Conservation (phyloP, 2,329 filamentous ascomycete genomes). For the Didymella lethalis region DNA sequence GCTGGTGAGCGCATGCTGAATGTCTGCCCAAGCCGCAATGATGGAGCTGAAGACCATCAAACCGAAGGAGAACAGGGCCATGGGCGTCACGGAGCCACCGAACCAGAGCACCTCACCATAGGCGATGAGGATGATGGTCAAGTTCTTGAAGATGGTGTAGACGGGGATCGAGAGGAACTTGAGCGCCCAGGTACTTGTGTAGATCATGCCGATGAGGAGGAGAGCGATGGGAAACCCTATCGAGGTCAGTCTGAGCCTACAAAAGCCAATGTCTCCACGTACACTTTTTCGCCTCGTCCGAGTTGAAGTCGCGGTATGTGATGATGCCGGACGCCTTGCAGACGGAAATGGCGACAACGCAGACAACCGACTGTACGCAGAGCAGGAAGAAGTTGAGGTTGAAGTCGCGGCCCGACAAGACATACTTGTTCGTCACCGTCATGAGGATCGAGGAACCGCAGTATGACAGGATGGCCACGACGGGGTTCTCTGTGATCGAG, state of each 20-base stretch:
- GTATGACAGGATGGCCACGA: constrained; percentile 84
- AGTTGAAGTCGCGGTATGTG: constrained; percentile 82
- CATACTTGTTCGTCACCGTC: constrained; percentile 99
- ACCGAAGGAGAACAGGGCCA: constrained; percentile 91
- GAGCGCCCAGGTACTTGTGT: constrained; percentile 93
- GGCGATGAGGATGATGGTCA: constrained; percentile 98
- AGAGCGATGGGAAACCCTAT: constrained; percentile 95
- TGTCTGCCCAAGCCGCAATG: constrained; percentile 96
- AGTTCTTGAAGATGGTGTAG: constrained; percentile 99
- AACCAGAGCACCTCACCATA: constrained; percentile 99
- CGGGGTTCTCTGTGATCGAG: constrained; percentile 74
- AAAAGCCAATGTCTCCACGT: constrained; percentile 47
- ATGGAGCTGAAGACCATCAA: constrained; percentile 96
- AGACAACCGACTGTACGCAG: constrained; percentile 86
- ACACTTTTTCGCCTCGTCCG: constrained; percentile 93
- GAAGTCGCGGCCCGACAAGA: constrained; percentile 87
- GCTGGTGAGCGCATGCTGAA: constrained; percentile 79
- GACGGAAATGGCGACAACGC: constrained; percentile 80
- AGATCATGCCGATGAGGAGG: constrained; percentile 98
- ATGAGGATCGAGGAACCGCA: constrained; percentile 97
- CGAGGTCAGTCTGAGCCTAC: constrained; percentile 22
- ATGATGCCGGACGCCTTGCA: constrained; percentile 86
- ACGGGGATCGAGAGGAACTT: constrained; percentile 97
- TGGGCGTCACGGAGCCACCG: constrained; percentile 85
- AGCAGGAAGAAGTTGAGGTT: constrained; percentile 98